Percentiles rank a stretch among this genome's conserved stretches.
Conservation (phyloP, 2,329 filamentous ascomycete species). For the Magnaporthiopsis incrustans region DNA sequence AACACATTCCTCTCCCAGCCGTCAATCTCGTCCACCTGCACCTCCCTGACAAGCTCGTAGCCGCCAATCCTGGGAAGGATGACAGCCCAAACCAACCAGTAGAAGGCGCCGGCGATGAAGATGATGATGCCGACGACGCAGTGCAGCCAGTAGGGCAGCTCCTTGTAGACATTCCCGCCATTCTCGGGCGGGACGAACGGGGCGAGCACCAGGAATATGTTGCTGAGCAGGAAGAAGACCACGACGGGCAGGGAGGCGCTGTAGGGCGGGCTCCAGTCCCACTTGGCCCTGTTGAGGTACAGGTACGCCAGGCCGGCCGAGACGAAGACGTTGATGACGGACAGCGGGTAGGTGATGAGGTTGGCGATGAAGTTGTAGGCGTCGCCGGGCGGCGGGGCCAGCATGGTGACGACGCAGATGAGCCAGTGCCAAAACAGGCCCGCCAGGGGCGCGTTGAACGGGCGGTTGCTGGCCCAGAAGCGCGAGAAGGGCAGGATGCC, state of each 20-base stretch:
- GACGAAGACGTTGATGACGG: constrained; percentile 49
- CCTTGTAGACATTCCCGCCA: constrained; percentile 44
- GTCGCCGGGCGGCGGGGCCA: constrained; percentile 59
- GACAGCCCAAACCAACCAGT: constrained; percentile 49
- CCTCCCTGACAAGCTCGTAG: constrained; percentile 50
- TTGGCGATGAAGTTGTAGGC: constrained; percentile 57
- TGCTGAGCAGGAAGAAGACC: constrained; percentile 52
- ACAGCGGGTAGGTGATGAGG: constrained; percentile 57
- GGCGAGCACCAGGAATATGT: constrained; percentile 52
- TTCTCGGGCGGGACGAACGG: constrained; percentile 47
- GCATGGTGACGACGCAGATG: constrained; percentile 56
- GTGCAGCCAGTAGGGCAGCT: constrained; percentile 49
- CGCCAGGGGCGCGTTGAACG: constrained; percentile 53
- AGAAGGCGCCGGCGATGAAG: constrained; percentile 42
- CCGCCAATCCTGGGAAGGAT: constrained; percentile 41
- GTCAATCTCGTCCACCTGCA: constrained; percentile 46
- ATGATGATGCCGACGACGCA: constrained; percentile 49
- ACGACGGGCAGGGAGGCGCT: constrained; percentile 45
- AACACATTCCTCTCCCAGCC: constrained; percentile 56
- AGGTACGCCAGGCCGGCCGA: constrained; percentile 44
- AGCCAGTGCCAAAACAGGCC: constrained; percentile 57
- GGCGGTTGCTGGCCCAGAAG: constrained; percentile 56
- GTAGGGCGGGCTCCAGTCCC: constrained; percentile 47
- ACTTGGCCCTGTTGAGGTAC: constrained; percentile 37
- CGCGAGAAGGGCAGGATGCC: constrained; percentile 56